A percentile compares a stretch with the other conserved stretches of the same genome.
These are phyloP conservation scores for Magnusiomyces suaveolens DNA, from an alignment of 1,139 yeast genomes.

Conservation along the genomic window DNA sequence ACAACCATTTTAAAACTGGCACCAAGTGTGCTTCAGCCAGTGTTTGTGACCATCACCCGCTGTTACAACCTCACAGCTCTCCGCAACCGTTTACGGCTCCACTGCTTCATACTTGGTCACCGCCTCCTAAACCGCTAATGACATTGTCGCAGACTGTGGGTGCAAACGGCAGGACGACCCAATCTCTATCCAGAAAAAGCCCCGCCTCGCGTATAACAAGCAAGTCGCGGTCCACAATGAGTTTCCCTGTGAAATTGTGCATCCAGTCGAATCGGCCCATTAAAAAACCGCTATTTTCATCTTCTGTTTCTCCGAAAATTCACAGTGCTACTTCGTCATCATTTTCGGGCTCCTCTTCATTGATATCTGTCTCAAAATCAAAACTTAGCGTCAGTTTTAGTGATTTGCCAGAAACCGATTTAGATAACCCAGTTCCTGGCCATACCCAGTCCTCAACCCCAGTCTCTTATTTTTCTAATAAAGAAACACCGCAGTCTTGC, in stretches of 20 bases:
- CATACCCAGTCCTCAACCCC: not conserved
- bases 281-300: not conserved
- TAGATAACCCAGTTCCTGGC: too few species aligned
- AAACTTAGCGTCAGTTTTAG: not conserved
- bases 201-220: too few species aligned
- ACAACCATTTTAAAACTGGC: not conserved
- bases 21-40: too few species aligned
- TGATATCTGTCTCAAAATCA: not conserved
- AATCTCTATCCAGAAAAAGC: not conserved
- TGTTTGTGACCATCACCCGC: too few species aligned
- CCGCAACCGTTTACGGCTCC: not conserved
- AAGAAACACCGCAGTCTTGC: not conserved
- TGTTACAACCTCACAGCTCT: not conserved
- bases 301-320: not conserved
- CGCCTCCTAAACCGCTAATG: not conserved
- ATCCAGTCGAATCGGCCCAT: too few species aligned
- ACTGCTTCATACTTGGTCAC: not conserved
- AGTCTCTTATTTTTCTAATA: not conserved
- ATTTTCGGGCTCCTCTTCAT: not conserved
- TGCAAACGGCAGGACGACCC: not conserved
- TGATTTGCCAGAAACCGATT: not conserved
- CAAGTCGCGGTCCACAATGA: too few species aligned
- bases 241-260: too few species aligned
- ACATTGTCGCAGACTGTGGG: not conserved
- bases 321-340: not conserved